These are phyloP conservation scores for Bondarzewia mesenterica DNA, from an alignment of 1,284 basidiomycete species.

Conservation along the genomic window DNA sequence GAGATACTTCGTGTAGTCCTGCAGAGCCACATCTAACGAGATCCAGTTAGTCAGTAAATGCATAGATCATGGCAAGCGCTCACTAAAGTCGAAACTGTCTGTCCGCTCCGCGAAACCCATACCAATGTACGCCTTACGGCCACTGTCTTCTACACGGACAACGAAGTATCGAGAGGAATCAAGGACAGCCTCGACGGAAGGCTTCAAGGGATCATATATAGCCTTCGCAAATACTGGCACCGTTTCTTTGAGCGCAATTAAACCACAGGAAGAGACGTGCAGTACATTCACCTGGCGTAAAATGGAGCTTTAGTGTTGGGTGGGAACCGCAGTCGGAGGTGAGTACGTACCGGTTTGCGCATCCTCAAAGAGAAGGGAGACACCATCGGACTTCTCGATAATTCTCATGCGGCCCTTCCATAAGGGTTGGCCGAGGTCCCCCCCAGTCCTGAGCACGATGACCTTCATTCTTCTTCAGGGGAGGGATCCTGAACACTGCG, in stretches of 20 bases:
- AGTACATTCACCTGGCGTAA: neutral
- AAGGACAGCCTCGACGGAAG: conserved; percentile 89
- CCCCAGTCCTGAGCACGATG: conserved; percentile 83
- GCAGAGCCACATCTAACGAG: conserved; percentile 77
- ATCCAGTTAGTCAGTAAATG: conserved; percentile 1
- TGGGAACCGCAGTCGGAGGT: neutral
- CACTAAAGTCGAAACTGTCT: conserved; percentile 92
- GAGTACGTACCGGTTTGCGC: conserved; percentile 51
- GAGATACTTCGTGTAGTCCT: conserved; percentile 86
- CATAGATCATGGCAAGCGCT: conserved; percentile 21
- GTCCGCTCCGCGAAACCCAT: conserved; percentile 89
- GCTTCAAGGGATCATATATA: conserved; percentile 77
- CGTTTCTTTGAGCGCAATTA: neutral
- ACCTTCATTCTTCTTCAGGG: conserved; percentile 76
- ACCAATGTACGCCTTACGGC: conserved; percentile 86
- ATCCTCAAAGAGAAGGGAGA: conserved; percentile 69
- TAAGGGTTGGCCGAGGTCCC: conserved; percentile 70
- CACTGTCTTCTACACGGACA: conserved; percentile 81
- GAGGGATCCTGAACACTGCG: conserved; percentile 75
- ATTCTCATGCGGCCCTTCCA: conserved; percentile 90
- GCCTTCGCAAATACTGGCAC: conserved; percentile 75
- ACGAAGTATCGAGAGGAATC: conserved; percentile 97
- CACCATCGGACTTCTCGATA: conserved; percentile 60
- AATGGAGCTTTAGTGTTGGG: neutral
- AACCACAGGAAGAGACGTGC: conserved; percentile 4